Percentiles rank a stretch among this genome's conserved stretches.
Conservation (phyloP, 169 alveolate genomes). For the Eimeria falciformis region DNA sequence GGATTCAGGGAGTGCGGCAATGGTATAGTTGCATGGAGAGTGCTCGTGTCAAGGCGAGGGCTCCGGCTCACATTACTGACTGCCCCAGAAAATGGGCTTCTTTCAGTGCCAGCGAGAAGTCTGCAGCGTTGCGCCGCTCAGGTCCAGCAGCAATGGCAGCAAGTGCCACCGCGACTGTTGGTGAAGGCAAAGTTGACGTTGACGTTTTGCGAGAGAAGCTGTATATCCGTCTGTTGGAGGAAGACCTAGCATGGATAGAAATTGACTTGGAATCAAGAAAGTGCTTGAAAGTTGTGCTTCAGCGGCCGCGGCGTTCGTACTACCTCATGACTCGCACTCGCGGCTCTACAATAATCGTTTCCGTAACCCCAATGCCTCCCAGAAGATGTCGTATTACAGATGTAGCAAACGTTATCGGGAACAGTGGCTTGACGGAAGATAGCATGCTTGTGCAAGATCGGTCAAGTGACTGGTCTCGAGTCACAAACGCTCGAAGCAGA, state of each 20-base stretch:
- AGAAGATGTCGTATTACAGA: not conserved
- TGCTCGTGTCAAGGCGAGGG: not conserved
- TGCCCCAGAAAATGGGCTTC: not conserved
- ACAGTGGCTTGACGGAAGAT: not conserved
- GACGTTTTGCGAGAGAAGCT: slow-evolving; percentile 31
- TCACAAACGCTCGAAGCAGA: no score
- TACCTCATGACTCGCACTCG: slow-evolving; percentile 13
- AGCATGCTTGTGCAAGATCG: not conserved
- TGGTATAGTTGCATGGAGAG: not conserved
- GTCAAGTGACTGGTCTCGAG: no score
- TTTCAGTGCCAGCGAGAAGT: not conserved
- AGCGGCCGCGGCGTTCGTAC: slow-evolving; percentile 26
- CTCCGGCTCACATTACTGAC: not conserved
- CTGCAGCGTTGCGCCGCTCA: not conserved
- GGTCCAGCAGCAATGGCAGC: slow-evolving; percentile 17
- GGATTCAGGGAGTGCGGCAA: not conserved
- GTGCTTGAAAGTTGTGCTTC: slow-evolving; percentile 50
- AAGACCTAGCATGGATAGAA: slow-evolving; percentile 53
- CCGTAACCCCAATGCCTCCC: slow-evolving; percentile 27
- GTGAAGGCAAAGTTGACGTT: not conserved
- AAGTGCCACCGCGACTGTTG: not conserved
- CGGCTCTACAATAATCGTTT: slow-evolving; percentile 15
- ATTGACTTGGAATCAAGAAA: not conserved
- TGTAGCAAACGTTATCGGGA: not conserved
- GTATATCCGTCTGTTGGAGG: slow-evolving; percentile 1